Percentiles rank a stretch among this genome's conserved stretches.
Evolutionary conservation across 1,139 yeast genomes (phyloP).

Genomic region (Sporopachydermia cereana): DNA sequence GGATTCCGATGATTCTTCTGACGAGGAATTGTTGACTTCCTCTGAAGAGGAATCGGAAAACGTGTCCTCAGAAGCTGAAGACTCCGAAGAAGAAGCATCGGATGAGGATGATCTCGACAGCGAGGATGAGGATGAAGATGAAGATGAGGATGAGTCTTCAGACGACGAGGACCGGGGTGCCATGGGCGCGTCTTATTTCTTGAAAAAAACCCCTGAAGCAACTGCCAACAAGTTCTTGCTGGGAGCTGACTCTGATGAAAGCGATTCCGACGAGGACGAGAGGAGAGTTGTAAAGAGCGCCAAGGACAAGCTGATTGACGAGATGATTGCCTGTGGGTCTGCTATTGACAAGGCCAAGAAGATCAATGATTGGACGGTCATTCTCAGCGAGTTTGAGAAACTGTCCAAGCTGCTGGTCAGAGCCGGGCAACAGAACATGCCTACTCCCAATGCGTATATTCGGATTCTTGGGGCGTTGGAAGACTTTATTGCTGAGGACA

Average conservation of each 20-base stretch:
- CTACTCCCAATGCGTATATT: constrained; percentile 62
- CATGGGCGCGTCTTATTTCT: constrained; percentile 45
- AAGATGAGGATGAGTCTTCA: constrained; percentile 24
- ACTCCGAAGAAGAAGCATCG: not conserved
- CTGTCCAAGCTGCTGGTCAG: constrained; percentile 54
- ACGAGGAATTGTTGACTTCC: constrained; percentile 21
- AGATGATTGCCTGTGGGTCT: constrained; percentile 58
- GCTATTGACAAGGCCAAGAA: constrained; percentile 60
- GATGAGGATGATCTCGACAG: not conserved
- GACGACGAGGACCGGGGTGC: constrained; percentile 33
- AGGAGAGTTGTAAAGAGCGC: constrained; percentile 87
- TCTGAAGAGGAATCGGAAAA: not conserved
- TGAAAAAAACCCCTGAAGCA: constrained; percentile 39
- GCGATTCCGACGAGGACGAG: constrained; percentile 48
- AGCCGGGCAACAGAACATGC: constrained; percentile 60
- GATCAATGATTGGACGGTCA: constrained; percentile 71
- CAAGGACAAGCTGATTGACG: constrained; percentile 84
- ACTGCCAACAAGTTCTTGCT: constrained; percentile 25
- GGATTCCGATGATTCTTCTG: constrained; percentile 40
- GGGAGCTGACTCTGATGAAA: constrained; percentile 36
- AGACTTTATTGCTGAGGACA: constrained; percentile 46
- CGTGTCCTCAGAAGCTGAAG: not conserved
- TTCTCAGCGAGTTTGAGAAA: constrained; percentile 69
- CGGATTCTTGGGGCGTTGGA: constrained; percentile 63
- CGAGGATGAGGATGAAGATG: not conserved